phyloP scores from a whole-genome alignment of 257 asterid genomes.

The Nicotiana obtusifolia region DNA sequence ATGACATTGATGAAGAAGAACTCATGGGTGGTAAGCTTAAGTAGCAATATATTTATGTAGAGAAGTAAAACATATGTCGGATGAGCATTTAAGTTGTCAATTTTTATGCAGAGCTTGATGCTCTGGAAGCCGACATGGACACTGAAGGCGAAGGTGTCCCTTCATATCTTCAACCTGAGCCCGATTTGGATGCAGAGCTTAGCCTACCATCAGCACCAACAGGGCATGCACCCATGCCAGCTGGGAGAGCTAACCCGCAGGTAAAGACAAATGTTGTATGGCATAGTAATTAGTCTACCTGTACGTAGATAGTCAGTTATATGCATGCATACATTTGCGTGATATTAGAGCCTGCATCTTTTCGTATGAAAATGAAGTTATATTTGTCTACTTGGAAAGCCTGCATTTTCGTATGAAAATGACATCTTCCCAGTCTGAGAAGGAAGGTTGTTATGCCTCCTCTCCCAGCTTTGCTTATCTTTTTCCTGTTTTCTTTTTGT shows the following conservation, averaged over 20 bases:
- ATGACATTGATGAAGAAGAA: slow-evolving; percentile 94
- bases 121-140: slow-evolving; percentile 97
- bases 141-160: slow-evolving; percentile 85
- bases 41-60: slow-evolving; percentile 2
- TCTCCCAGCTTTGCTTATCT: not conserved
- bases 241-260: slow-evolving; percentile 53
- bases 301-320: not conserved
- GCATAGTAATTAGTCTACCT: not conserved
- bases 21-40: slow-evolving; percentile 81
- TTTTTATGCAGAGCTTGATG: slow-evolving; percentile 78
- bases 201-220: slow-evolving; percentile 90
- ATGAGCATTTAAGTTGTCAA: not conserved
- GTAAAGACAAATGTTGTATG: slow-evolving; percentile 24
- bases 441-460: not conserved
- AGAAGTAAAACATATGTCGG: not conserved
- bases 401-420: not conserved
- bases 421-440: not conserved
- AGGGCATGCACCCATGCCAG: slow-evolving; percentile 52
- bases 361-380: not conserved
- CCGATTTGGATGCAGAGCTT: slow-evolving; percentile 70
- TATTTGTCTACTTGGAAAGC: not conserved
- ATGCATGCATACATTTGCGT: not conserved
- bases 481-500: not conserved
- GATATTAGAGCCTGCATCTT: not conserved
- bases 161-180: slow-evolving; percentile 87